A percentile compares a stretch with the other conserved stretches of the same genome.
These are phyloP conservation scores for Ophiobolus disseminans DNA, from an alignment of 2,329 filamentous ascomycete species.

Conservation along the genomic window DNA sequence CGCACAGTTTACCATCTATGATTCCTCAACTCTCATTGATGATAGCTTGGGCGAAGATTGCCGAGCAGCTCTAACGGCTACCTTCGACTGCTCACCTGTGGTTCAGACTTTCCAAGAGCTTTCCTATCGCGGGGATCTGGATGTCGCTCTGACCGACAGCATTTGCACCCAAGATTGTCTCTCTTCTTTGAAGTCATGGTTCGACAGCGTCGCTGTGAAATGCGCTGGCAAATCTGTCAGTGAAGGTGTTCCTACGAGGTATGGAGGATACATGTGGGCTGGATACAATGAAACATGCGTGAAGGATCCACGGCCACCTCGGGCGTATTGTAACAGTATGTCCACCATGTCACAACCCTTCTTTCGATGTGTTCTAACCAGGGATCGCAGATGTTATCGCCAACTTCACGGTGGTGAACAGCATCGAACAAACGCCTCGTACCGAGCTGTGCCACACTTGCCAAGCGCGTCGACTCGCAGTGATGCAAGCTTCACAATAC, in stretches of 20 bases:
- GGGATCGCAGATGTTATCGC: conserved; percentile 4
- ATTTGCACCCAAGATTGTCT: conserved; percentile 5
- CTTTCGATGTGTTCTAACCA: neutral
- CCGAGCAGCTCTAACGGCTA: neutral
- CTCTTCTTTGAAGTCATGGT: conserved; percentile 8
- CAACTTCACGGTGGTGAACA: conserved; percentile 4
- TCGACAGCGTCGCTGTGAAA: conserved; percentile 4
- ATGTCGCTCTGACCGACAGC: conserved; percentile 5
- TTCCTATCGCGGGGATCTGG: conserved; percentile 5
- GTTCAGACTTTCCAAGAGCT: conserved; percentile 6
- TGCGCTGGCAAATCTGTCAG: conserved; percentile 9
- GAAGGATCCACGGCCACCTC: conserved; percentile 6
- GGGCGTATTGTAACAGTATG: conserved; percentile 10
- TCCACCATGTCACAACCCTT: neutral
- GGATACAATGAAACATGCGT: conserved; percentile 14
- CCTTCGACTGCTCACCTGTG: conserved; percentile 3
- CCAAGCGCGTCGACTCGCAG: conserved; percentile 7
- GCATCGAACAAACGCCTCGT: conserved; percentile 8
- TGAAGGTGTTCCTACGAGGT: conserved; percentile 8
- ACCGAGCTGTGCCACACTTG: conserved; percentile 9
- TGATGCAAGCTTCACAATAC: conserved; percentile 13
- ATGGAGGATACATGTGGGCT: conserved; percentile 14
- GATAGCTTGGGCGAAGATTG: conserved; percentile 1
- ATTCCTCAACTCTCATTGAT: neutral
- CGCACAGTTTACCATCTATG: conserved; percentile 4